phyloP scores from a whole-genome alignment of 345 rosid genomes.

The Triadica sebifera region DNA sequence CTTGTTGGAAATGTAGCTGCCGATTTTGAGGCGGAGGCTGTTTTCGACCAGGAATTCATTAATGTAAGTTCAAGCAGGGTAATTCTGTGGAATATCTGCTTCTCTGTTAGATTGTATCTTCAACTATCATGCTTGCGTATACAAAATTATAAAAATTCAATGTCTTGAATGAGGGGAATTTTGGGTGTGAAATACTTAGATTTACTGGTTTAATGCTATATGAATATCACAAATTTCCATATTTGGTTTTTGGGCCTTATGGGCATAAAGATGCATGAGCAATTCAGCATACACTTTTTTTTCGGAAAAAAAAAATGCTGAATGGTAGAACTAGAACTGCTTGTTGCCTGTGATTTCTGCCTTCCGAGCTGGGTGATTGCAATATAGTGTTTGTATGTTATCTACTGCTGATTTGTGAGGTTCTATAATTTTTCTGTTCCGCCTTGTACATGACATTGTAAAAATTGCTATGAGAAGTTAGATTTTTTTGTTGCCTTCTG shows the following conservation, averaged over 20 bases:
- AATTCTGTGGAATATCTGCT: neutral
- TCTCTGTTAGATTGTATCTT: neutral
- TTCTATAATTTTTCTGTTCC: too few relatives aligned
- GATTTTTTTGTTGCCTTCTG: neutral
- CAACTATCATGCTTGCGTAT: neutral
- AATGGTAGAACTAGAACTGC: neutral
- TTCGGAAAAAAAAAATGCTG: neutral
- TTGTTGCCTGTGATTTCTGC: neutral
- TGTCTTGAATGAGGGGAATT: neutral
- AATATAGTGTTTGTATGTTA: neutral
- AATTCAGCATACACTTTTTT: neutral
- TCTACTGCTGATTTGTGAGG: too few relatives aligned
- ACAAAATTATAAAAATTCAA: neutral
- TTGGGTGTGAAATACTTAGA: neutral
- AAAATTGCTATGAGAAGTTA: neutral
- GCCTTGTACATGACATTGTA: neutral
- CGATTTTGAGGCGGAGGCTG: constrained; percentile 95
- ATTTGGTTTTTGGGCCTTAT: neutral
- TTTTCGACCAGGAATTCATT: constrained; percentile 96
- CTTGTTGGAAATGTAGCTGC: constrained; percentile 89
- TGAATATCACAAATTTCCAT: neutral
- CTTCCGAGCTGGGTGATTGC: neutral
- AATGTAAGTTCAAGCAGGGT: constrained; percentile 39
- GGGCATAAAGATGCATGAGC: neutral
- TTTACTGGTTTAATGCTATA: neutral